A percentile compares a stretch with the other conserved stretches of the same genome.
Evolutionary conservation across 2,329 filamentous ascomycete genomes (phyloP).

Genomic region (Knufia fluminis): DNA sequence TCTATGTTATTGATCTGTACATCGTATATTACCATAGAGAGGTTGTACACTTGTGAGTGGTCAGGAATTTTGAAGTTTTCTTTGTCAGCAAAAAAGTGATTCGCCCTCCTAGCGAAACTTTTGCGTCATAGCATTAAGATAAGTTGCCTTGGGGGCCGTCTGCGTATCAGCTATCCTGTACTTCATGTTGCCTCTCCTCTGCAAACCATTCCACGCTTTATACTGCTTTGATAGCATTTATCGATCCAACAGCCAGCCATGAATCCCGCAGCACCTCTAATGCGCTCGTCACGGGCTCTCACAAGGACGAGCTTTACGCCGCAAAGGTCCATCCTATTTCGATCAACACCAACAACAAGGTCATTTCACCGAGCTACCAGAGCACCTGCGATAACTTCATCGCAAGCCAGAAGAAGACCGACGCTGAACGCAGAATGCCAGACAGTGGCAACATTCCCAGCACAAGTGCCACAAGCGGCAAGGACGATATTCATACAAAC

Average conservation of each 20-base stretch:
- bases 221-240: too few species aligned
- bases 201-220: too few species aligned
- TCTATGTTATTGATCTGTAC: too few species aligned
- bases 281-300: background rate
- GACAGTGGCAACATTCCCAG: slow-evolving; percentile 27
- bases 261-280: background rate
- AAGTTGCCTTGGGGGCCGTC: too few species aligned
- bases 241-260: background rate
- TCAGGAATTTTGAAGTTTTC: too few species aligned
- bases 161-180: too few species aligned
- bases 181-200: too few species aligned
- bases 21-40: too few species aligned
- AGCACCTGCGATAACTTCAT: slow-evolving; percentile 40
- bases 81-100: too few species aligned
- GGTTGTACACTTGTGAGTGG: too few species aligned
- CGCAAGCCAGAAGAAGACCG: slow-evolving; percentile 38
- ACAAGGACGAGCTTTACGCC: background rate
- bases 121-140: too few species aligned
- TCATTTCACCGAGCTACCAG: slow-evolving; percentile 35
- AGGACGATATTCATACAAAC: slow-evolving; percentile 97
- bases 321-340: background rate
- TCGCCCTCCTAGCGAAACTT: too few species aligned
- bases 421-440: slow-evolving; percentile 36
- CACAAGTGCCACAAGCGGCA: slow-evolving; percentile 32
- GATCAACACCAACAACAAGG: background rate